These are phyloP conservation scores for Jatropha podagrica DNA, from an alignment of 441 rosid genomes.

Conservation along the genomic window DNA sequence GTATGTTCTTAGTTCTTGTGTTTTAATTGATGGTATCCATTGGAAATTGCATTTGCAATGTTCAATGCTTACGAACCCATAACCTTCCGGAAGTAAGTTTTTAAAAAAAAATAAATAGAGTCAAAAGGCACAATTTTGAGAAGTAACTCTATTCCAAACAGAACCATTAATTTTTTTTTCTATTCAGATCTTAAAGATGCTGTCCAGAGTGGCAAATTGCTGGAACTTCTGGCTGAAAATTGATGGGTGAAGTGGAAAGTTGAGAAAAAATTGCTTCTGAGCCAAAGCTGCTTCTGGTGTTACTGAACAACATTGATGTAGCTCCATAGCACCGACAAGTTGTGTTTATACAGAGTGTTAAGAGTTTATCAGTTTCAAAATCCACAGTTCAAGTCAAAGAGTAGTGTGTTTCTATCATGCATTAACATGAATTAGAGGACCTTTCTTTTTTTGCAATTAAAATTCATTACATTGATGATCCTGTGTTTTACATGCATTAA, in stretches of 20 bases:
- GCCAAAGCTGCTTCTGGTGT: slow-evolving; percentile 1
- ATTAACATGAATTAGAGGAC: not conserved
- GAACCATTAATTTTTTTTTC: slow-evolving; percentile 8
- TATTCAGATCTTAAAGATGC: slow-evolving; percentile 59
- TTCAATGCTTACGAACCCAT: no score
- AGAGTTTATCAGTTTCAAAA: not conserved
- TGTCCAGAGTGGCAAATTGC: slow-evolving; percentile 52
- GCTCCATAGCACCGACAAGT: not conserved
- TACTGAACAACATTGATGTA: not conserved
- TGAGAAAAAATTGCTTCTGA: slow-evolving; percentile 4
- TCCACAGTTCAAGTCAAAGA: not conserved
- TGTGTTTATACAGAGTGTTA: not conserved
- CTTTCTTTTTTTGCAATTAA: not conserved
- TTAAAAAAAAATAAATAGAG: no score
- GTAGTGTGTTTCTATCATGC: not conserved
- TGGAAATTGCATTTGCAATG: no score
- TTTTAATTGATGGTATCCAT: no score
- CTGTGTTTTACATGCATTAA: slow-evolving; percentile 6
- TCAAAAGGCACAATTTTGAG: no score
- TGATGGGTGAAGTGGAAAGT: slow-evolving; percentile 22
- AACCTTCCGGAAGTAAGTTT: no score
- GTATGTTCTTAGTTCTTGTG: not conserved
- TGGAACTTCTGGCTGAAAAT: slow-evolving; percentile 53
- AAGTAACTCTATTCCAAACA: no score
- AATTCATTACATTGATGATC: not conserved